Conservation (phyloP, 805 yeast species). For the Cyberlindnera sargentensis region DNA sequence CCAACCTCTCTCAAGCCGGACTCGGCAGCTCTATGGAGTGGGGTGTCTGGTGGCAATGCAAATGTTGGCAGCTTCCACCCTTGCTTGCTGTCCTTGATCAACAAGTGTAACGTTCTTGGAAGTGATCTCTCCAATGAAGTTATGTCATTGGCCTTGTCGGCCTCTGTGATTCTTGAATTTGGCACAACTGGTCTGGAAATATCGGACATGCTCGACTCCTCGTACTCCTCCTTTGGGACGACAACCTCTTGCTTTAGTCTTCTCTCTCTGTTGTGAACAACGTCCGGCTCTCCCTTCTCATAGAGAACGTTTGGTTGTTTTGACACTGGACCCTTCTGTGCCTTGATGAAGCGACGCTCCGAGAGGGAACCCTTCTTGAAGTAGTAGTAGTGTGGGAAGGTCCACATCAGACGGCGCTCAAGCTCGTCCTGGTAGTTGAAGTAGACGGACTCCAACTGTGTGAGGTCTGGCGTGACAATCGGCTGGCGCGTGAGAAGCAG, state of each 20-base stretch:
- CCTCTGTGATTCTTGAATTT: conserved; percentile 67
- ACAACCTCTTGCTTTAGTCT: conserved; percentile 68
- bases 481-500: conserved; percentile 77
- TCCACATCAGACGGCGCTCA: conserved; percentile 92
- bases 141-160: conserved; percentile 58
- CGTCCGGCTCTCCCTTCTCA: conserved; percentile 78
- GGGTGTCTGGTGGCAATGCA: conserved; percentile 31
- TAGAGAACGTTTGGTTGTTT: conserved; percentile 72
- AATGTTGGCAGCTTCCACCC: conserved; percentile 84
- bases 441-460: conserved; percentile 66
- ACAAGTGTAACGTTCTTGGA: conserved; percentile 70
- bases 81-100: conserved; percentile 41
- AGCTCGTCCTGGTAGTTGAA: conserved; percentile 80
- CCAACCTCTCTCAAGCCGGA: conserved; percentile 64
- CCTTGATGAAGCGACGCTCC: conserved; percentile 69
- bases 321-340: conserved; percentile 69
- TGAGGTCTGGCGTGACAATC: conserved; percentile 69
- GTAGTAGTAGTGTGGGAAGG: conserved; percentile 90
- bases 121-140: conserved; percentile 73
- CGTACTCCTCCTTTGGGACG: conserved; percentile 51
- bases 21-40: conserved; percentile 68
- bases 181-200: conserved; percentile 63
- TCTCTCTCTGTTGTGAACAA: conserved; percentile 85
- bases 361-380: conserved; percentile 85
- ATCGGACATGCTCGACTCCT: conserved; percentile 41